Evolutionary conservation across 192 early-diverging fungal genomes (phyloP), one percentile per base, ranked within the genome.

Genomic region (Coemansia sp.): DNA sequence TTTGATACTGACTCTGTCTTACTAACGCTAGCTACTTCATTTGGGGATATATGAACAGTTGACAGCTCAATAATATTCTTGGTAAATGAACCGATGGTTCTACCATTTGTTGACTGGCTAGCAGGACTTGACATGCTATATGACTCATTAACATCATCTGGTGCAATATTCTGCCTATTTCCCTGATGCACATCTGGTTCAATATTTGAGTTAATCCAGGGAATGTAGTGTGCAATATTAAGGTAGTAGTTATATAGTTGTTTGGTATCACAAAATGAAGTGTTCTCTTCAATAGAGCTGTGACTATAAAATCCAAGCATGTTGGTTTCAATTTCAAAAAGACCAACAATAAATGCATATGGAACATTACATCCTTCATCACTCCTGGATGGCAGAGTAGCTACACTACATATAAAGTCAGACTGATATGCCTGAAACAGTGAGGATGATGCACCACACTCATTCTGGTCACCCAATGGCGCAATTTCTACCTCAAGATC

Each of bases 261-360:
- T 7, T 25, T 21, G 0, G 25, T 27, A 14, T 58, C 45, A 22
- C 73, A 69, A 11, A 57, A 64, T 5, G 23, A 60, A 10, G n/a
- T 53, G n/a, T 29, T 48, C 0, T 54, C 60, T 25, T 49, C 29
- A 23, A 62, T 25, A 2, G 54, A 38, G 17, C 73, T 76, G 43
- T 62, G 63, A 49, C 73, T 76, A 19, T 63, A 63, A 15, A 76
- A 47, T 0, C 63, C 73, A 1, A 57, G 60, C 23, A 62, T 51
- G 4, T 38, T 63, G 0, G 60, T 35, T 15, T 25, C 60, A 5
- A 37, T 32, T 2, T 60, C 58, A 11, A 29, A 38, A 23, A 32
- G 58, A 10, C 67, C 55, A 43, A 58, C 15, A 19, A 69, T 56
- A 24, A 57, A 49, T 19, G 52, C 62, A 43, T 62, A 69, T 5